Percentiles rank a stretch among this genome's conserved stretches.
phyloP scores from a whole-genome alignment of 306 rosid genomes.

The Prosopis cineraria region DNA sequence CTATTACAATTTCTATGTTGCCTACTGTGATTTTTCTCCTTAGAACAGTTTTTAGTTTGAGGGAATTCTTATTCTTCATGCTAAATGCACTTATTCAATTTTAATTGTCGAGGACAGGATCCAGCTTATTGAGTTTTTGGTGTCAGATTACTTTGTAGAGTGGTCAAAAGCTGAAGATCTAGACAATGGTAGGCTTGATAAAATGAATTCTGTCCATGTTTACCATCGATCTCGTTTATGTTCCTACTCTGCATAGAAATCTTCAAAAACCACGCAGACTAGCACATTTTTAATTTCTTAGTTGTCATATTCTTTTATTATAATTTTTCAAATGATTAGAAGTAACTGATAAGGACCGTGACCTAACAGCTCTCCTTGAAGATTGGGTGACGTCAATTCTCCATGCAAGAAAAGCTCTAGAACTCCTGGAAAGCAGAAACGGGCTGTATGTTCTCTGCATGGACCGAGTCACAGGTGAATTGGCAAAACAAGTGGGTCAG shows the following conservation, averaged over 20 bases:
- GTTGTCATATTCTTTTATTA: not conserved
- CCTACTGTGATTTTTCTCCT: not conserved
- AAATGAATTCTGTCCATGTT: slow-evolving; percentile 17
- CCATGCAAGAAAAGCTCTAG: slow-evolving; percentile 69
- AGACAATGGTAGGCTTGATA: slow-evolving; percentile 54
- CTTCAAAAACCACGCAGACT: not conserved
- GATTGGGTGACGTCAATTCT: slow-evolving; percentile 79
- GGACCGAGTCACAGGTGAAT: slow-evolving; percentile 78
- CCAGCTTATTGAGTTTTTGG: slow-evolving; percentile 83
- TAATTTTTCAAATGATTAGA: slow-evolving; percentile 7
- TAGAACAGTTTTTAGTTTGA: not conserved
- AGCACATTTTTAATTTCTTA: not conserved
- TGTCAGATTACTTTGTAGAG: slow-evolving; percentile 61
- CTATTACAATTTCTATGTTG: not conserved
- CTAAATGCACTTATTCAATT: slow-evolving; percentile 12
- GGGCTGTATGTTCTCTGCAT: slow-evolving; percentile 76
- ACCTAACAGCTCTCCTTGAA: slow-evolving; percentile 68
- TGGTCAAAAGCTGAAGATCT: slow-evolving; percentile 78
- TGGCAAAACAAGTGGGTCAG: slow-evolving; percentile 59
- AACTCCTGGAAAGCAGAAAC: slow-evolving; percentile 85
- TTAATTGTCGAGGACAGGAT: slow-evolving; percentile 62
- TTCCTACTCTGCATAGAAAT: slow-evolving; percentile 6
- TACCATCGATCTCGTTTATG: not conserved
- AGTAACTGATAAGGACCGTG: slow-evolving; percentile 25
- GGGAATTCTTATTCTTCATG: not conserved